Conservation (phyloP, 305 asterid species). For the Andrographis paniculata region DNA sequence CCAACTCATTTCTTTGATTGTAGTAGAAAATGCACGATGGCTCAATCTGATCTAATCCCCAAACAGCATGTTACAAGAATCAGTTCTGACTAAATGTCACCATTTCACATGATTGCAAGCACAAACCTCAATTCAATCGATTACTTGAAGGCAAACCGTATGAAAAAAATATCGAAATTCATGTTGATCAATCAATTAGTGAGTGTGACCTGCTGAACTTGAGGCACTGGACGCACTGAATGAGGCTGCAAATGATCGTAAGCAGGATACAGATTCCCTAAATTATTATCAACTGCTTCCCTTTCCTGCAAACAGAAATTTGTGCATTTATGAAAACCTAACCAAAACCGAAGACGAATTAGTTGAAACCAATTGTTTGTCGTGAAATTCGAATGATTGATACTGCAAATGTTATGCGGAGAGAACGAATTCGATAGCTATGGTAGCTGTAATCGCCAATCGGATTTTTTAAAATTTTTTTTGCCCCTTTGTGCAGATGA, state of each 20-base stretch:
- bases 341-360: constrained; percentile 7
- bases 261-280: constrained; percentile 50
- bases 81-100: no score
- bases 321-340: constrained; percentile 1
- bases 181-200: no score
- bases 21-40: background rate
- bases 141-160: no score
- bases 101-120: no score
- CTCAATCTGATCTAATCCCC: background rate
- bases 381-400: background rate
- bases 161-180: no score
- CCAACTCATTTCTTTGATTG: no score
- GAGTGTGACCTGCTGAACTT: constrained; percentile 50
- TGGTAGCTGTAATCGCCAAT: no score
- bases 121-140: no score
- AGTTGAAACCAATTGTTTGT: background rate
- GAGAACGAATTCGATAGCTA: no score
- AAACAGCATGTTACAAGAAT: no score
- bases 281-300: constrained; percentile 34
- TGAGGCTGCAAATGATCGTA: constrained; percentile 65
- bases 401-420: no score
- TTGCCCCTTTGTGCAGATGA: background rate
- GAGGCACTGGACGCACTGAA: constrained; percentile 44
- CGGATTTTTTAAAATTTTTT: no score
- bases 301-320: constrained; percentile 39